Evolutionary conservation across 192 early-diverging fungal species (phyloP), one percentile per base, ranked within the genome.

Genomic region (Coemansia sp.): DNA sequence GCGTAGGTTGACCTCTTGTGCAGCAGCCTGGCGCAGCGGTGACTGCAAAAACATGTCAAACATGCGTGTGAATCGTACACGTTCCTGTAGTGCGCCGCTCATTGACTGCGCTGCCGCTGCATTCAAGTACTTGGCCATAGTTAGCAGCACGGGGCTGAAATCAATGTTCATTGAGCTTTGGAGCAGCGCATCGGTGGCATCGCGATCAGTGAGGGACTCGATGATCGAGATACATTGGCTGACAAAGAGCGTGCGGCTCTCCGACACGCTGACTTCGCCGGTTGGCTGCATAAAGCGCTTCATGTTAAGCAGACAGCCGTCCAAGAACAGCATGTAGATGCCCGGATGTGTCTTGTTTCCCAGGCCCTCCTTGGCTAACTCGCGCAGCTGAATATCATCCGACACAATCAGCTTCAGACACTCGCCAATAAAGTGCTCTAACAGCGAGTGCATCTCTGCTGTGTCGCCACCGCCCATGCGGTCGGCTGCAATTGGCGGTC

Each of bases 341-440:
- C 77, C 81, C 9, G 77, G 71, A 70, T 84, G 81, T 23, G 81
- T 79, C 63, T 84, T 77, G 68, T 79, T 84, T 56, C 81, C 76
- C 47, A 84, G 74, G 9, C 71, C 74, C 62, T 84, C 81, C 54
- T 79, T 78, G 64, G 77, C 70, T 38, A 79, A 66, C 77, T 84
- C 81, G 48, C 81, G 81, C 70, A 84, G 64, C 65, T 76, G 77
- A 39, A 84, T 79, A 54, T 84, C 81, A 49, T 84, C 81, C 1
- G 70, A 79, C 10, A 84, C 77, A 57, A 84, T 75, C 58, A 84
- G 74, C 70, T 84, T 77, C 7, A 84, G 68, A 37, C 73, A 75
- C 74, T 84, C 81, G 64, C 81, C 77, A 41, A 79, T 65, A 67
- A 84, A 84, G 74, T 79, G 77, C 70, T 84, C 81, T 10, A 84